Percentiles rank a stretch among this genome's conserved stretches.
These are phyloP conservation scores for Plectosphaerella plurivora DNA, from an alignment of 2,329 filamentous ascomycete genomes.

Conservation along the genomic window DNA sequence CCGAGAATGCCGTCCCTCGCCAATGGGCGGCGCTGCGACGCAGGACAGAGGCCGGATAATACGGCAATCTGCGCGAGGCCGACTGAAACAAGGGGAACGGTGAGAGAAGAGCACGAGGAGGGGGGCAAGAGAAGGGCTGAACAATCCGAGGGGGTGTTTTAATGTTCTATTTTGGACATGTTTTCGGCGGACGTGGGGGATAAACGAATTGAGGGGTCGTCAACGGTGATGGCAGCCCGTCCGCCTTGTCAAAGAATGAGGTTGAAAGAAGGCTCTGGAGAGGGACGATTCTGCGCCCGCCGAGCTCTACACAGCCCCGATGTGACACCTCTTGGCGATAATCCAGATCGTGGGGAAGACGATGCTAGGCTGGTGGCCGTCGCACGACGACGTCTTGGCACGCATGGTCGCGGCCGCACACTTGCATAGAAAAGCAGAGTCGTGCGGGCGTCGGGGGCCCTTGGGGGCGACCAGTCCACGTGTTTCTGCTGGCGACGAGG, in stretches of 20 bases:
- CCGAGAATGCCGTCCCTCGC: neutral
- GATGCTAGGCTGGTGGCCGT: neutral
- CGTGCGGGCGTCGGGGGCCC: neutral
- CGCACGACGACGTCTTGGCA: neutral
- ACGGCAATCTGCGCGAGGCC: neutral
- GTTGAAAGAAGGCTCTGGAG: neutral
- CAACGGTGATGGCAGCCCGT: neutral
- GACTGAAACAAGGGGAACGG: neutral
- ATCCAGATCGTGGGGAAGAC: too few relatives aligned
- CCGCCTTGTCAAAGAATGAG: neutral
- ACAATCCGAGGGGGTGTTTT: neutral
- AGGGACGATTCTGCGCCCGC: neutral
- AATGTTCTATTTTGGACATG: neutral
- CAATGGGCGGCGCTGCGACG: neutral
- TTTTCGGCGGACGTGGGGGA: neutral
- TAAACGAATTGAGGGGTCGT: neutral
- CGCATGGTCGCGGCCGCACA: neutral
- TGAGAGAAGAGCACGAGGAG: neutral
- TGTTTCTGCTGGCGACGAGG: neutral
- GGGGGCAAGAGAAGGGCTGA: too few relatives aligned
- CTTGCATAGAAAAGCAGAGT: neutral
- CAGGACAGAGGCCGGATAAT: neutral
- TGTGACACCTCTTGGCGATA: neutral
- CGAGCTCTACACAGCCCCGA: neutral
- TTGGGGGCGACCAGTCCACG: neutral